Evolutionary conservation across 495 filamentous ascomycete species (phyloP), one percentile per base, ranked within the genome.

Genomic region (Xylaria scruposa): DNA sequence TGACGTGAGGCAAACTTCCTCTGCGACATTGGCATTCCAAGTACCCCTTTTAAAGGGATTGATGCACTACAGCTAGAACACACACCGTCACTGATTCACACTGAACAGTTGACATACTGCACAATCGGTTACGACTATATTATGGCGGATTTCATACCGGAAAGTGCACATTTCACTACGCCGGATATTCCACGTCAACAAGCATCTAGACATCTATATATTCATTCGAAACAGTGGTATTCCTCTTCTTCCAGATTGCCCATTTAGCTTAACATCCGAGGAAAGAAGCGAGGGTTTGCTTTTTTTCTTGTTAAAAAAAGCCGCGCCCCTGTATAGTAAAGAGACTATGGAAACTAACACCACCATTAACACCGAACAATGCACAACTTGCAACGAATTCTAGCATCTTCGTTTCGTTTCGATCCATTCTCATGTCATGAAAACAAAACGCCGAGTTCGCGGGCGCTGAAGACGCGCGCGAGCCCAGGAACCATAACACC

Each of bases 321-420:
- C 58, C 21, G 10, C 33, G 19, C 40, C 24, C 17, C 15, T 3
- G 17, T 36, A 44, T 5, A 36, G 24, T 17, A 49, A 24, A 40
- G 13, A 38, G 6, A 24, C 9, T 49, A 31, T 8, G 36, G 2
- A n/a, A 71, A 66, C 1, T 21, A 19, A 5, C 17, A 40, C 56
- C 21, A 49, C 40, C 59, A 29, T 49, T 0, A 67, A 71, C 62
- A 60, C 70, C 60, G 26, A 10, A 71, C 42, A 56, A 64, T 70
- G 68, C 68, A 70, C 36, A 58, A 29, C 59, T 54, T 47, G 46
- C 42, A 46, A 56, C 5, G 33, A 36, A 70, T 40, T 33, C 15
- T 15, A 33, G 47, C 59, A 29, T 56, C 49, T 36, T 44, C 68
- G 13, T 62, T 38, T n/a, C 26, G 12, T 53, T 38, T n/a, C 15